Percentiles rank a stretch among this genome's conserved stretches.
Evolutionary conservation across 306 rosid genomes (phyloP).

Genomic region (Cucurbita maxima): DNA sequence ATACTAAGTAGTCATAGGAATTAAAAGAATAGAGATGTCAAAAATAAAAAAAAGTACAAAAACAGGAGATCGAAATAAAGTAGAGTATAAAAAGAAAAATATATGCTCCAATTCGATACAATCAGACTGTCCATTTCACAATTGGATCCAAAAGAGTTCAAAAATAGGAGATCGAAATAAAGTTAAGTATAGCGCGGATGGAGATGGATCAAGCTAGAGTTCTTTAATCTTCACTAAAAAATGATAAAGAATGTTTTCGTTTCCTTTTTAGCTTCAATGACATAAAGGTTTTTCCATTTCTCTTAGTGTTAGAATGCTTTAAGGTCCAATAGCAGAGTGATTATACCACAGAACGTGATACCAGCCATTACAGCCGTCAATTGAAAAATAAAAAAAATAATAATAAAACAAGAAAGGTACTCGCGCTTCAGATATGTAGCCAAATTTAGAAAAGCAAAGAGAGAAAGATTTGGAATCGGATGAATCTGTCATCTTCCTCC

Average conservation of each 20-base stretch:
- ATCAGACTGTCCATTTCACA: background rate
- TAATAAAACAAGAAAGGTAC: background rate
- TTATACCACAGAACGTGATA: background rate
- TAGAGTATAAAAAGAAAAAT: background rate
- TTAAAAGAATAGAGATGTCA: background rate
- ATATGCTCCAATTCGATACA: background rate
- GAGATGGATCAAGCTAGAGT: background rate
- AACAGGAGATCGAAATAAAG: background rate
- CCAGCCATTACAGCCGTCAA: background rate
- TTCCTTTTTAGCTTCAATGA: background rate
- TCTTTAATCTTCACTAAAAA: background rate
- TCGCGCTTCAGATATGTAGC: background rate
- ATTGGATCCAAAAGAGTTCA: background rate
- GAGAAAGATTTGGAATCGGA: background rate
- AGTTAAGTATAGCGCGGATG: background rate
- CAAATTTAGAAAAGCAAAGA: background rate
- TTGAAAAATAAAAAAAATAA: background rate
- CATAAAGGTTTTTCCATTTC: background rate
- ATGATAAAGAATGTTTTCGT: background rate
- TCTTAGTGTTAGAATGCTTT: background rate
- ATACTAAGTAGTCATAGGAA: background rate
- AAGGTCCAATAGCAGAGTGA: background rate
- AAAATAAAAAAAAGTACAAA: background rate
- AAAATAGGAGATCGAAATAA: background rate
- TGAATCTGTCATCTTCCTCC: background rate